A percentile compares a stretch with the other conserved stretches of the same genome.
phyloP scores from a whole-genome alignment of 192 early-diverging fungal genomes.

The Coemansia sp. region DNA sequence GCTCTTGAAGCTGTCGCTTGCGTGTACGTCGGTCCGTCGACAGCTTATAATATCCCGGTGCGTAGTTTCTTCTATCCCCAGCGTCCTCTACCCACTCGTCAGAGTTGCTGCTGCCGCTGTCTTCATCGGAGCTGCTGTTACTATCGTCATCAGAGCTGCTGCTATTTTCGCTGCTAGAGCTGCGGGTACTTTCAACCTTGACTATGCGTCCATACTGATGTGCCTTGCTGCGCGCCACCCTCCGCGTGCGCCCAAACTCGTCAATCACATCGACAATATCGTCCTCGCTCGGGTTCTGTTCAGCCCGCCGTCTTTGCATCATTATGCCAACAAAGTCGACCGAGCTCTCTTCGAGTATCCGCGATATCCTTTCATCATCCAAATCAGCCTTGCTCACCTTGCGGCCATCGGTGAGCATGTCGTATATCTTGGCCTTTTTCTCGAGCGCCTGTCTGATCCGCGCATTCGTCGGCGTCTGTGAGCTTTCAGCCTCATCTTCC shows the following conservation, averaged over 20 bases:
- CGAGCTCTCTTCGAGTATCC: constrained; percentile 41
- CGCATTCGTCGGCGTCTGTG: not conserved
- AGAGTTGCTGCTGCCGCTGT: not conserved
- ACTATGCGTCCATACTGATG: constrained; percentile 4
- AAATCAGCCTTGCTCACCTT: constrained; percentile 6
- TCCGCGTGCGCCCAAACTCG: constrained; percentile 46
- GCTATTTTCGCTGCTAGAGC: not conserved
- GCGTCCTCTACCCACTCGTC: not conserved
- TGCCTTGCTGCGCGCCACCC: constrained; percentile 20
- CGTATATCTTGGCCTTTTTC: constrained; percentile 41
- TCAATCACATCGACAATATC: constrained; percentile 40
- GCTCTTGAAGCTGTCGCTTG: constrained; percentile 19
- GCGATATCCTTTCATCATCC: constrained; percentile 18
- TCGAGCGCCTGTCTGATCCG: constrained; percentile 22
- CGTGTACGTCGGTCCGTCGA: constrained; percentile 19
- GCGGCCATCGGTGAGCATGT: constrained; percentile 15
- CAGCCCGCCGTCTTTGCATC: constrained; percentile 1
- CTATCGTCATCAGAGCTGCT: no score
- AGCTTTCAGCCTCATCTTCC: not conserved
- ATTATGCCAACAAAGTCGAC: constrained; percentile 42
- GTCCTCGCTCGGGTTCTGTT: not conserved
- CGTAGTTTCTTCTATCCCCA: constrained; percentile 8
- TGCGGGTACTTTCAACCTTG: not conserved
- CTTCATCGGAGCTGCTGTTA: constrained; percentile 6
- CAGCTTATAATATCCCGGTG: constrained; percentile 24